A percentile compares a stretch with the other conserved stretches of the same genome.
Evolutionary conservation across 441 rosid species (phyloP).

Genomic region (Theobroma grandiflorum): DNA sequence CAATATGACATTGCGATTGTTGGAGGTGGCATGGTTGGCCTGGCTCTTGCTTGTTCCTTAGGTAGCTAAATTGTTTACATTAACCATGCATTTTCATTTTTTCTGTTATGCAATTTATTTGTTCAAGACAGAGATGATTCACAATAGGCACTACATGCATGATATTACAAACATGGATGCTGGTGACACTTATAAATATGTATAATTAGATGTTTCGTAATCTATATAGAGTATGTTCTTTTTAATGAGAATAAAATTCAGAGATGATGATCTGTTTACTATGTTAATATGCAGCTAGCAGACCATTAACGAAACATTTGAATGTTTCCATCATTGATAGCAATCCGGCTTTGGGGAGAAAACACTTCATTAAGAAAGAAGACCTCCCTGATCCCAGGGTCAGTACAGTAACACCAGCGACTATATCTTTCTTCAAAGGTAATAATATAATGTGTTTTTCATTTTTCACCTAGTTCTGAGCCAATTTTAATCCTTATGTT

Average conservation of each 20-base stretch:
- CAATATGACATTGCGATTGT: slow-evolving; percentile 89
- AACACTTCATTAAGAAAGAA: slow-evolving; percentile 58
- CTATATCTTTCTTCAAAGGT: slow-evolving; percentile 86
- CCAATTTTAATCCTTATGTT: slow-evolving; percentile 12
- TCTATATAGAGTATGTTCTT: slow-evolving; percentile 12
- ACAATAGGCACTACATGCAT: neutral
- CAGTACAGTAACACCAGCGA: slow-evolving; percentile 92
- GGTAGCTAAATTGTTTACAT: slow-evolving; percentile 47
- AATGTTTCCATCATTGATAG: slow-evolving; percentile 86
- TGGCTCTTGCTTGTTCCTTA: slow-evolving; percentile 92
- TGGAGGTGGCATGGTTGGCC: slow-evolving; percentile 99
- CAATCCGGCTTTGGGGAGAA: slow-evolving; percentile 77
- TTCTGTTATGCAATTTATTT: neutral
- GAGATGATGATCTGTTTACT: neutral
- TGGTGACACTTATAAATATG: neutral
- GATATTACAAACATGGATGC: slow-evolving; percentile 10
- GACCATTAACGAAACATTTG: slow-evolving; percentile 88
- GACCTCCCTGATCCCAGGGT: slow-evolving; percentile 92
- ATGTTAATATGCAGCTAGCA: slow-evolving; percentile 70
- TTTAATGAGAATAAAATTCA: slow-evolving; percentile 8
- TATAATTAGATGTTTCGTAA: neutral
- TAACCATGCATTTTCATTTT: neutral
- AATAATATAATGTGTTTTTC: slow-evolving; percentile 16
- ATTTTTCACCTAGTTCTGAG: slow-evolving; percentile 6
- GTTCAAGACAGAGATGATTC: neutral